Evolutionary conservation across 306 rosid genomes (phyloP).

Genomic region (Begonia fuchsioides): DNA sequence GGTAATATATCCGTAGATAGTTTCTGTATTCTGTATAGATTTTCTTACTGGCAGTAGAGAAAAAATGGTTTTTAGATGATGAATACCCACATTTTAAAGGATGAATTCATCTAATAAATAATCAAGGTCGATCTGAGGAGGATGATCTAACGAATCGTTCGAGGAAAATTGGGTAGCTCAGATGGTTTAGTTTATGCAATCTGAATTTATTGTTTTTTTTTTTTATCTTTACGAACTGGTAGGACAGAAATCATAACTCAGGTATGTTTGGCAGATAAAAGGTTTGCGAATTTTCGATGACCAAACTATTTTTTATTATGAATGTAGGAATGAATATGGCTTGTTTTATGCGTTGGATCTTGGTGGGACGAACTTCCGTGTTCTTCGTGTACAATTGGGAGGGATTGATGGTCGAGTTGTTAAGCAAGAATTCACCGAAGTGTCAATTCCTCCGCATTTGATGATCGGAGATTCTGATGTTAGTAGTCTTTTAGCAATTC

Average conservation of each 20-base stretch:
- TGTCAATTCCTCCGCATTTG: constrained; percentile 80
- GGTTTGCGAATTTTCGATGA: background rate
- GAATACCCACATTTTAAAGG: too few species aligned
- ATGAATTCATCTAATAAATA: too few species aligned
- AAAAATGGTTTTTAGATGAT: too few species aligned
- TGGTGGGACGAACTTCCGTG: constrained; percentile 93
- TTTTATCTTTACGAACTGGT: background rate
- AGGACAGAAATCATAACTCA: too few species aligned
- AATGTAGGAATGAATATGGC: constrained; percentile 68
- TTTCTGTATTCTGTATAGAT: too few species aligned
- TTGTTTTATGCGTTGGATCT: constrained; percentile 88
- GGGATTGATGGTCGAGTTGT: constrained; percentile 47
- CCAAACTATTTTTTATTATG: background rate
- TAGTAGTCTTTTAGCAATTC: constrained; percentile 25
- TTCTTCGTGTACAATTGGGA: constrained; percentile 70
- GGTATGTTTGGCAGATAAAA: background rate
- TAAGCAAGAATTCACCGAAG: constrained; percentile 44
- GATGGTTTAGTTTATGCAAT: too few species aligned
- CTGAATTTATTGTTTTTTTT: background rate
- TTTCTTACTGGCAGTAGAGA: too few species aligned
- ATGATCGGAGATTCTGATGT: constrained; percentile 73
- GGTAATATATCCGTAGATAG: constrained; percentile 17
- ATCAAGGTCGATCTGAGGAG: too few species aligned
- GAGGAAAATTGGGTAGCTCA: too few species aligned
- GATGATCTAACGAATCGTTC: too few species aligned